phyloP scores from a whole-genome alignment of 306 rosid genomes.

The Quercus gilva region DNA sequence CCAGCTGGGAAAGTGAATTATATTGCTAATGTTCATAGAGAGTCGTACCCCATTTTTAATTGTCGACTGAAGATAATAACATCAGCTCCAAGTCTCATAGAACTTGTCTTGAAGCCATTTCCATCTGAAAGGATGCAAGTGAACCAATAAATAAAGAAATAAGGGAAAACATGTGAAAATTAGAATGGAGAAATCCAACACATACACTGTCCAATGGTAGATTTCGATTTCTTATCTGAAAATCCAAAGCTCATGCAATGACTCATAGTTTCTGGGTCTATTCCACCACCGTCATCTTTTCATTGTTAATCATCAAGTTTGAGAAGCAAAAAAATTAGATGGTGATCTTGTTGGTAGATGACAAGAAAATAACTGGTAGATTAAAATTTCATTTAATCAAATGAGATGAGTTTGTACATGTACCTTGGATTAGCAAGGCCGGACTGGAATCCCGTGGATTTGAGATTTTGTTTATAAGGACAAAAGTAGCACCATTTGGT shows the following conservation, averaged over 20 bases:
- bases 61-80: conserved; percentile 48
- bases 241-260: conserved; percentile 59
- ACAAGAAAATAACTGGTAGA: not conserved
- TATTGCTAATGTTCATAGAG: not conserved
- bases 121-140: conserved; percentile 45
- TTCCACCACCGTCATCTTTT: conserved; percentile 51
- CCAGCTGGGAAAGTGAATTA: too few species aligned
- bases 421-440: conserved; percentile 55
- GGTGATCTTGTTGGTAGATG: not conserved
- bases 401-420: not conserved
- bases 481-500: conserved; percentile 51
- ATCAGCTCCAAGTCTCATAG: conserved; percentile 63
- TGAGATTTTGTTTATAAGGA: conserved; percentile 36
- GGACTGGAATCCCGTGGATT: conserved; percentile 47
- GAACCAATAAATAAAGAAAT: conserved; percentile 13
- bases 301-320: not conserved
- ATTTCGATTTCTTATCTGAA: conserved; percentile 42
- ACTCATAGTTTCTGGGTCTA: conserved; percentile 48
- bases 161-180: not conserved
- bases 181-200: conserved; percentile 5
- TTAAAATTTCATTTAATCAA: not conserved
- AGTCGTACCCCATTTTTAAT: conserved; percentile 31
- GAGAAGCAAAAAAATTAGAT: not conserved
- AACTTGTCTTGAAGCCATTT: conserved; percentile 62
- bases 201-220: conserved; percentile 54